Evolutionary conservation across 2,329 filamentous ascomycete genomes (phyloP), one percentile per base, ranked within the genome.

Genomic region (Diaporthe eres): DNA sequence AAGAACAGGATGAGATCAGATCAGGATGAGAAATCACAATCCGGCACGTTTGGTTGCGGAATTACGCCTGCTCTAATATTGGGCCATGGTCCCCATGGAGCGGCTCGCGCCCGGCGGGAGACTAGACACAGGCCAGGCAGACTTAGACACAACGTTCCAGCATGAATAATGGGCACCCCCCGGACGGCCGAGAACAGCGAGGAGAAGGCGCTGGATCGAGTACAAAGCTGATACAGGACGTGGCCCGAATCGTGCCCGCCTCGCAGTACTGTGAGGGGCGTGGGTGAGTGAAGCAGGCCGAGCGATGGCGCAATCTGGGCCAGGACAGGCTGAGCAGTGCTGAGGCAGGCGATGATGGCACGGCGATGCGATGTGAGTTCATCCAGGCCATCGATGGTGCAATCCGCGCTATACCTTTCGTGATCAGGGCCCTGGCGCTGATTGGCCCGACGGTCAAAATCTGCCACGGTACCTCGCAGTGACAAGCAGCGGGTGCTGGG

Each of bases 371-470:
- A 77, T 75, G 67, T 71, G 71, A 76, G 76, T 55, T 76, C 74
- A 75, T 77, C 58, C 57, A 71, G 72, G 77, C 65, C 71, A 74
- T 53, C 82, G 84, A 88, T 87, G 86, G 88, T 87, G 86, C 87
- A 87, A 88, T 88, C 86, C 83, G 84, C 86, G 86, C 86, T 87
- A 88, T 84, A 77, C 82, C 86, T 86, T 86, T 87, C 85, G 85
- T 85, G 85, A 86, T 84, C 75, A 77, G 61, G 85, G 84, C 4
- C 67, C 65, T n/a, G 71, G 28, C 34, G 37, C 51, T 75, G 53
- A 73, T 77, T 77, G 72, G 75, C 47, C 53, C 17, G 39, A 53
- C 25, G 19, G 57, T 60, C 70, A 74, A 78, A 76, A 71, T 75
- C 74, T 77, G 70, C 63, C 42, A 75, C 57, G 74, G 74, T 77